Evolutionary conservation across 352 stramenopile species (phyloP), one percentile per base, ranked within the genome.

Genomic region (Pythium monospermum): DNA sequence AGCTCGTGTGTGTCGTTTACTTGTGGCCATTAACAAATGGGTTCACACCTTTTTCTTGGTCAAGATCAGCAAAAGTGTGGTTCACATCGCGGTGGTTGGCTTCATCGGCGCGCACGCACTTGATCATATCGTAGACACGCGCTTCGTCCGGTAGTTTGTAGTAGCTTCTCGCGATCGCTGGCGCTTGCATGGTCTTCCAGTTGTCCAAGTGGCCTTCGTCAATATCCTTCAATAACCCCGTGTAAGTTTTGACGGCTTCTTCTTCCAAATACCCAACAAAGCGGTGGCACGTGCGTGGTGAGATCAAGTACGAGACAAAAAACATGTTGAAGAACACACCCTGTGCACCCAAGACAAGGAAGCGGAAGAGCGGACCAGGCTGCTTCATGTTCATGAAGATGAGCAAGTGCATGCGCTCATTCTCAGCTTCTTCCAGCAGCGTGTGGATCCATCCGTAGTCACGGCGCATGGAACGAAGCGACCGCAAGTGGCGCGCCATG

Each of bases 261-360:
- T 97, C 88, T 50, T 98, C 91, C 21, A 98, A 63, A 69, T 97
- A 97, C 6, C 89, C 91, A 11, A 97, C 91, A 49, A 96, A 94
- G 50, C 87, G 85, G 55, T 97, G 91, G 56, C 83, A 95, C 15
- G 82, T 85, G 35, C 76, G 82, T 13, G 91, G 91, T 13, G 87
- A 93, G 19, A 96, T 51, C 11, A 96, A 32, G 63, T 97, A 98
- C 1, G 81, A 71, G 28, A 89, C 2, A 43, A 91, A 78, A 60
- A 96, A 97, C 11, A 63, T 54, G 26, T 75, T 85, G 55, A 89
- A 91, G 57, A 96, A 96, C 7, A 89, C 69, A 55, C 87, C 76
- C 39, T 97, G 87, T 5, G 70, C 80, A 1, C 69, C 74, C 26
- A 97, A 63, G 12, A 97, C 85, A 11, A 75, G 40, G 6, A 66